Conservation (phyloP, 169 alveolate species). For the Eimeria maxima region DNA sequence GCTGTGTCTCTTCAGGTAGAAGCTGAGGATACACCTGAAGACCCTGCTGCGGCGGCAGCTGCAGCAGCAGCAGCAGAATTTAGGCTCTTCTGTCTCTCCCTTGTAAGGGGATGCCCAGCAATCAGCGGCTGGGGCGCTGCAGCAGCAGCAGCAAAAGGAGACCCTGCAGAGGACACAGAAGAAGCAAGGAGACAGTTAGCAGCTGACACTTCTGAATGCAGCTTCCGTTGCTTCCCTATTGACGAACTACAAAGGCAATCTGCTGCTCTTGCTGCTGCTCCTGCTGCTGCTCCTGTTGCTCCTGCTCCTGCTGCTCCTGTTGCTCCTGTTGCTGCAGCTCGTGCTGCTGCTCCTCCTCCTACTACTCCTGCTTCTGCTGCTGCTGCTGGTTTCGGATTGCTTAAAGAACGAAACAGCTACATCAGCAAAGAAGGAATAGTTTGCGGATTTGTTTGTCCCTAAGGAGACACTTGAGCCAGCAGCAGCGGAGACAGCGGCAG, state of each 20-base stretch:
- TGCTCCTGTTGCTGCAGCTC: slow-evolving; percentile 28
- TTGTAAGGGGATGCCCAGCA: slow-evolving; percentile 50
- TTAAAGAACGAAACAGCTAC: background rate
- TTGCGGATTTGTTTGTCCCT: slow-evolving; percentile 40
- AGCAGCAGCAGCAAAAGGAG: slow-evolving; percentile 23
- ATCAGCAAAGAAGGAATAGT: slow-evolving; percentile 10
- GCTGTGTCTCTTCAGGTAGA: background rate
- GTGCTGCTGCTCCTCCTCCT: slow-evolving; percentile 34
- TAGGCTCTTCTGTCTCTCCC: slow-evolving; percentile 13
- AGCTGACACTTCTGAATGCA: slow-evolving; percentile 12
- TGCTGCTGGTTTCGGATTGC: background rate
- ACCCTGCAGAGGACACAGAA: slow-evolving; percentile 18
- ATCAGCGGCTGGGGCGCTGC: slow-evolving; percentile 13
- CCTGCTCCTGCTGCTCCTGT: background rate
- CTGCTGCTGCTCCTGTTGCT: slow-evolving; percentile 13
- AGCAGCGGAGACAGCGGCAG: slow-evolving; percentile 2
- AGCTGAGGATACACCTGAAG: background rate
- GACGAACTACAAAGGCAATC: background rate
- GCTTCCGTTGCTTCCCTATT: slow-evolving; percentile 16
- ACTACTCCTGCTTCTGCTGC: background rate
- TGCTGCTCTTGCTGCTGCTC: slow-evolving; percentile 56
- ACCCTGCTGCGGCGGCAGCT: slow-evolving; percentile 12
- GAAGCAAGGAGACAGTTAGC: slow-evolving; percentile 33
- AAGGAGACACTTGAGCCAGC: background rate
- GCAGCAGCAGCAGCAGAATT: slow-evolving; percentile 17